A percentile compares a stretch with the other conserved stretches of the same genome.
These are phyloP conservation scores for Candida sonorensis DNA, from an alignment of 805 yeast genomes.

Conservation along the genomic window DNA sequence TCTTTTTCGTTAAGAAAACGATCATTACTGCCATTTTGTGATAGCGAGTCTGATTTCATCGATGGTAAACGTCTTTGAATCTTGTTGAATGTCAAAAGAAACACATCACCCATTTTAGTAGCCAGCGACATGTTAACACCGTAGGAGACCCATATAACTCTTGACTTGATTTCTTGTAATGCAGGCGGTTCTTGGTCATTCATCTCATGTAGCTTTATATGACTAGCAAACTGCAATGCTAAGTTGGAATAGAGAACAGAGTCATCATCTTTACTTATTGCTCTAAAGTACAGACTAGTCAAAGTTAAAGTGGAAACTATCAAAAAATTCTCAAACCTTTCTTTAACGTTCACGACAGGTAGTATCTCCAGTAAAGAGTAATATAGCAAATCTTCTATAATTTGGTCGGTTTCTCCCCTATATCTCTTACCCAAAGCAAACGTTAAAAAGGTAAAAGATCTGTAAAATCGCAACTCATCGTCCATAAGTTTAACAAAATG, in stretches of 20 bases:
- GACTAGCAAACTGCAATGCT: conserved; percentile 20
- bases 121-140: conserved; percentile 20
- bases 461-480: conserved; percentile 9
- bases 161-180: conserved; percentile 16
- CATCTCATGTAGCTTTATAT: conserved; percentile 12
- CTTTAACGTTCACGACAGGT: conserved; percentile 12
- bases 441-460: conserved; percentile 14
- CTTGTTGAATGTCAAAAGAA: conserved; percentile 10
- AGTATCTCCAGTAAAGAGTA: conserved; percentile 11
- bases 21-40: too few species aligned
- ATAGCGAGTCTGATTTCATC: too few species aligned
- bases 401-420: conserved; percentile 10
- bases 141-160: conserved; percentile 21
- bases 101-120: conserved; percentile 21
- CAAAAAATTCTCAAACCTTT: conserved; percentile 8
- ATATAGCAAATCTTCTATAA: conserved; percentile 12
- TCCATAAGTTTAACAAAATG: conserved; percentile 7
- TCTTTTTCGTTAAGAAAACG: too few species aligned
- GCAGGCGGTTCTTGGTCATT: conserved; percentile 3
- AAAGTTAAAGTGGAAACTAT: conserved; percentile 16
- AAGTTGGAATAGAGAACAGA: conserved; percentile 20
- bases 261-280: conserved; percentile 19
- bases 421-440: conserved; percentile 22
- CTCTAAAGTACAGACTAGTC: conserved; percentile 18
- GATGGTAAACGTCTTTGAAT: conserved; percentile 15